These are phyloP conservation scores for Flaveria floridana DNA, from an alignment of 140 eudicot genomes.

Conservation along the genomic window DNA sequence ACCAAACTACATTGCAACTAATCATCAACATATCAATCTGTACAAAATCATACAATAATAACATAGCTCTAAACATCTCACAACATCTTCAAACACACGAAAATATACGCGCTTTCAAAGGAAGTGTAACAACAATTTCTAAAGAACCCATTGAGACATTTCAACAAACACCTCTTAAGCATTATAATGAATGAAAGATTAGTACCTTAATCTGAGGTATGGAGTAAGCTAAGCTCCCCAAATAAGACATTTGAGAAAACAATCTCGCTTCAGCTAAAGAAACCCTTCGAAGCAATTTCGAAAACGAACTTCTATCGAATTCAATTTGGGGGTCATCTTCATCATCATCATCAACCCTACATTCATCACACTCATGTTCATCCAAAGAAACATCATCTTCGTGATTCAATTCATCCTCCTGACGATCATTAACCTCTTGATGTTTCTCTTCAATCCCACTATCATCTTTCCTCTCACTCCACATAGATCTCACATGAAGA, in stretches of 20 bases:
- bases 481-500: constrained; percentile 62
- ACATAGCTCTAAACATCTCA: neutral
- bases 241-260: constrained; percentile 77
- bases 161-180: neutral
- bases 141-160: neutral
- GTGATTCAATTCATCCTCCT: constrained; percentile 8
- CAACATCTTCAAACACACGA: too few species aligned
- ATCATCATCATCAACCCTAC: constrained; percentile 39
- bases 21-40: neutral
- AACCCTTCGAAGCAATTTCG: constrained; percentile 71
- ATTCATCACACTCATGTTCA: constrained; percentile 37
- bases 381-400: constrained; percentile 11
- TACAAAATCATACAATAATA: neutral
- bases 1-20: constrained; percentile 28
- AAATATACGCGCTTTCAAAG: too few species aligned
- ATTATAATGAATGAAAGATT: neutral
- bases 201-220: constrained; percentile 79
- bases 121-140: neutral
- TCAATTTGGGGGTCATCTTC: constrained; percentile 41
- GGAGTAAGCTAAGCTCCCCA: constrained; percentile 84
- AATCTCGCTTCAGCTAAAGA: constrained; percentile 73
- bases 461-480: constrained; percentile 36
- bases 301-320: constrained; percentile 61
- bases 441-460: constrained; percentile 19
- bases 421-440: constrained; percentile 18